Conservation (phyloP, 257 asterid species). For the Echites panduratus region DNA sequence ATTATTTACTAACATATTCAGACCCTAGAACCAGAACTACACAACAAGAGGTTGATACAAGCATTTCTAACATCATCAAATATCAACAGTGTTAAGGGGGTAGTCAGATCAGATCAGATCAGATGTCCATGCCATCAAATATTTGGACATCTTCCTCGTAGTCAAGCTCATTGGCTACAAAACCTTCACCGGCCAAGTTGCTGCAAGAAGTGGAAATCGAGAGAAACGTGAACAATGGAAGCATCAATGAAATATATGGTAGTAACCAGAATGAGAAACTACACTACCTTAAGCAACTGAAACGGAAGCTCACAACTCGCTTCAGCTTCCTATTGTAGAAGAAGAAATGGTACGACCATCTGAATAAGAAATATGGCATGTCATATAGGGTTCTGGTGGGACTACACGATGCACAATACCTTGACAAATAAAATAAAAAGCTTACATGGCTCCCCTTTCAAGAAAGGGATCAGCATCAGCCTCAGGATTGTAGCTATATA, state of each 20-base stretch:
- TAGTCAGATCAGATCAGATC: slow-evolving; percentile 13
- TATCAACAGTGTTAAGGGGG: slow-evolving; percentile 13
- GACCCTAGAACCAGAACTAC: background rate
- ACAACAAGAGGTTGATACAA: slow-evolving; percentile 1
- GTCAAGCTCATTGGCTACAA: slow-evolving; percentile 27
- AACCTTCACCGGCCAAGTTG: slow-evolving; percentile 53
- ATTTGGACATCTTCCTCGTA: slow-evolving; percentile 64
- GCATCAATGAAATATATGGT: background rate
- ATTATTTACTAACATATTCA: background rate
- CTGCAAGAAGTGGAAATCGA: slow-evolving; percentile 31
- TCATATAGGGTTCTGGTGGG: background rate
- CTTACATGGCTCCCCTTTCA: slow-evolving; percentile 89
- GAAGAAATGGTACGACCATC: slow-evolving; percentile 96
- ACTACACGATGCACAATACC: background rate
- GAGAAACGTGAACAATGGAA: background rate
- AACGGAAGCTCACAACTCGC: slow-evolving; percentile 85
- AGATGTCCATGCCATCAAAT: slow-evolving; percentile 84
- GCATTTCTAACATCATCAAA: slow-evolving; percentile 4
- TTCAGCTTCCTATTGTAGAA: slow-evolving; percentile 88
- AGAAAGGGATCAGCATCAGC: slow-evolving; percentile 84
- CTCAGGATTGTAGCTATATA: slow-evolving; percentile 82
- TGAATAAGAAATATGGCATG: slow-evolving; percentile 21
- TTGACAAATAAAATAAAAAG: background rate
- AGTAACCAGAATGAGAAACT: background rate
- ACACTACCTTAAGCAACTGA: slow-evolving; percentile 80